Percentiles rank a stretch among this genome's conserved stretches.
Evolutionary conservation across 306 rosid species (phyloP).

Genomic region (Astragalus membranaceus): DNA sequence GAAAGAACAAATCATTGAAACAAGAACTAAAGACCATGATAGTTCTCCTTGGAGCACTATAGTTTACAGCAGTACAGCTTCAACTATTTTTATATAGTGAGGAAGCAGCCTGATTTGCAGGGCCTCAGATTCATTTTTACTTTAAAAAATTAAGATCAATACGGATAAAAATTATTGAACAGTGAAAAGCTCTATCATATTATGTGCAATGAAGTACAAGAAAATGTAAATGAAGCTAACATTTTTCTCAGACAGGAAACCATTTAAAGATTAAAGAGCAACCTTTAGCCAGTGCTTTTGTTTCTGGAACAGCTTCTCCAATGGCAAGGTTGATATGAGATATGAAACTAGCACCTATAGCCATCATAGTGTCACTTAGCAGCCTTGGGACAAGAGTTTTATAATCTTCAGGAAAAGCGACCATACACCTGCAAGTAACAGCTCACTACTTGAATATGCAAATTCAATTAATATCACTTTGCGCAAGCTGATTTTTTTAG

Average conservation of each 20-base stretch:
- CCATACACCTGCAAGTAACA: slow-evolving; percentile 66
- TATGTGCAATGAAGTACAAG: neutral
- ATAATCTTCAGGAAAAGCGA: slow-evolving; percentile 91
- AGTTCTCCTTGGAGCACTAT: slow-evolving; percentile 1
- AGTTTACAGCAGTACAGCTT: neutral
- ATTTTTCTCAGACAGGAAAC: slow-evolving; percentile 1
- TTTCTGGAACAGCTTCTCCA: slow-evolving; percentile 88
- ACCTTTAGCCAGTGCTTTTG: slow-evolving; percentile 94
- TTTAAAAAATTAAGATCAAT: neutral
- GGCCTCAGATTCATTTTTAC: neutral
- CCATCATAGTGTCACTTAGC: slow-evolving; percentile 73
- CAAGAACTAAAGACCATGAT: neutral
- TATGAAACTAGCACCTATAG: slow-evolving; percentile 75
- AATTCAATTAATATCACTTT: neutral
- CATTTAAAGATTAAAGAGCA: slow-evolving; percentile 13
- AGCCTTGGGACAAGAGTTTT: slow-evolving; percentile 80
- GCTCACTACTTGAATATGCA: neutral
- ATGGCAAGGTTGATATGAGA: slow-evolving; percentile 78
- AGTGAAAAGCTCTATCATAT: neutral
- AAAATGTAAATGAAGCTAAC: neutral
- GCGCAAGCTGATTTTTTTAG: slow-evolving; percentile 1
- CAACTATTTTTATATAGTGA: slow-evolving; percentile 2
- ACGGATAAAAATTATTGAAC: neutral
- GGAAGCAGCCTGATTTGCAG: neutral
- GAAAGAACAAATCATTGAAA: slow-evolving; percentile 12